Percentiles rank a stretch among this genome's conserved stretches.
Conservation (phyloP, 805 yeast species). For the Monosporozyma unispora region DNA sequence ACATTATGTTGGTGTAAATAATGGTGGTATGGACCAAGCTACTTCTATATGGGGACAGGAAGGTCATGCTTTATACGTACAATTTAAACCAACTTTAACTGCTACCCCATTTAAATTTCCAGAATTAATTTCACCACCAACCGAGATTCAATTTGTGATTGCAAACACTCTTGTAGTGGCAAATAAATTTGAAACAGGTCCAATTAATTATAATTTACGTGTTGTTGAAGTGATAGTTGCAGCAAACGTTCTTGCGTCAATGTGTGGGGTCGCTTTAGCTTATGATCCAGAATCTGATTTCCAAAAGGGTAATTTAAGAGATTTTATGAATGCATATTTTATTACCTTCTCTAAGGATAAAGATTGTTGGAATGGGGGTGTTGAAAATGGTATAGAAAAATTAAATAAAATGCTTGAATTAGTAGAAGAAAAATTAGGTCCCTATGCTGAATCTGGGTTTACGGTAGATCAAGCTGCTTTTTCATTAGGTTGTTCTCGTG, state of each 20-base stretch:
- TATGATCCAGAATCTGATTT: conserved; percentile 13
- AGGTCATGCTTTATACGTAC: conserved; percentile 49
- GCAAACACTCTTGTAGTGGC: conserved; percentile 57
- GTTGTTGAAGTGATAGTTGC: conserved; percentile 65
- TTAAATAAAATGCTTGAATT: conserved; percentile 35
- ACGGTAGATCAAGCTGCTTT: conserved; percentile 40
- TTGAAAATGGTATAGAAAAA: conserved; percentile 35
- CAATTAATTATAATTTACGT: conserved; percentile 57
- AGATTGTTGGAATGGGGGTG: conserved; percentile 40
- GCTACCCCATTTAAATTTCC: conserved; percentile 52
- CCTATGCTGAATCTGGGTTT: conserved; percentile 37
- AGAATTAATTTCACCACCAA: conserved; percentile 28
- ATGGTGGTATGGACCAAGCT: conserved; percentile 77
- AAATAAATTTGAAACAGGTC: conserved; percentile 62
- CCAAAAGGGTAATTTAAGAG: conserved; percentile 50
- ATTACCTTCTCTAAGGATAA: conserved; percentile 15
- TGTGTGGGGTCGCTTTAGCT: conserved; percentile 33
- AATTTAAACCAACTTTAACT: conserved; percentile 48
- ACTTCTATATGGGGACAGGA: conserved; percentile 59
- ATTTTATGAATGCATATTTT: conserved; percentile 48
- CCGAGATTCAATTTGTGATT: conserved; percentile 45
- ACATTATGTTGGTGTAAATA: conserved; percentile 63
- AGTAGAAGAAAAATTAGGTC: conserved; percentile 36
- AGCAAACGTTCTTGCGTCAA: conserved; percentile 46
- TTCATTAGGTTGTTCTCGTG: conserved; percentile 34